phyloP scores from a whole-genome alignment of 805 yeast species.

The Yueomyces sinensis region DNA sequence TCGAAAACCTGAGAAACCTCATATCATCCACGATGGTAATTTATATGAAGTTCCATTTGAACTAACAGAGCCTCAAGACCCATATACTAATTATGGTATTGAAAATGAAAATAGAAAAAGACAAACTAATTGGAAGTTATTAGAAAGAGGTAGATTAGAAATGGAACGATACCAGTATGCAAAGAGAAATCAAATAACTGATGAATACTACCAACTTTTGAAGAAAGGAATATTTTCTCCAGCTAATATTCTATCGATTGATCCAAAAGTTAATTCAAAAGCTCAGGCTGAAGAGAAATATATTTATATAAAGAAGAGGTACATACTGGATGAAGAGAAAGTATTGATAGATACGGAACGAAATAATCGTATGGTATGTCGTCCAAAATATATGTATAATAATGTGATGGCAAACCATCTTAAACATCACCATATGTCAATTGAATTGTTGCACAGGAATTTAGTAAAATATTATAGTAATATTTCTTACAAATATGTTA shows the following conservation, averaged over 20 bases:
- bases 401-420: constrained; percentile 20
- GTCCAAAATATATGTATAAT: constrained; percentile 19
- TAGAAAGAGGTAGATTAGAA: constrained; percentile 15
- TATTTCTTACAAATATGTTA: constrained; percentile 12
- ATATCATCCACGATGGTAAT: too few species aligned
- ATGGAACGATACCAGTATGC: constrained; percentile 10
- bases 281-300: constrained; percentile 9
- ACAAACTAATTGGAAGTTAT: constrained; percentile 6
- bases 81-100: not conserved
- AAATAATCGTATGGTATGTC: constrained; percentile 15
- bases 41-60: not conserved
- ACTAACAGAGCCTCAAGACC: not conserved
- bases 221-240: constrained; percentile 10
- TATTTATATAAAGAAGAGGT: constrained; percentile 13
- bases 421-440: constrained; percentile 16
- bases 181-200: constrained; percentile 16
- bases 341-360: constrained; percentile 12
- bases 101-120: constrained; percentile 2
- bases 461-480: constrained; percentile 16
- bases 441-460: constrained; percentile 9
- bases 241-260: constrained; percentile 6
- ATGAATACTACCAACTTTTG: constrained; percentile 16
- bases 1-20: too few species aligned
- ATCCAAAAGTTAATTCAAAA: not conserved
- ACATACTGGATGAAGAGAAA: constrained; percentile 8